Evolutionary conservation across 805 yeast species (phyloP).

Genomic region (Candida qinlingensis): DNA sequence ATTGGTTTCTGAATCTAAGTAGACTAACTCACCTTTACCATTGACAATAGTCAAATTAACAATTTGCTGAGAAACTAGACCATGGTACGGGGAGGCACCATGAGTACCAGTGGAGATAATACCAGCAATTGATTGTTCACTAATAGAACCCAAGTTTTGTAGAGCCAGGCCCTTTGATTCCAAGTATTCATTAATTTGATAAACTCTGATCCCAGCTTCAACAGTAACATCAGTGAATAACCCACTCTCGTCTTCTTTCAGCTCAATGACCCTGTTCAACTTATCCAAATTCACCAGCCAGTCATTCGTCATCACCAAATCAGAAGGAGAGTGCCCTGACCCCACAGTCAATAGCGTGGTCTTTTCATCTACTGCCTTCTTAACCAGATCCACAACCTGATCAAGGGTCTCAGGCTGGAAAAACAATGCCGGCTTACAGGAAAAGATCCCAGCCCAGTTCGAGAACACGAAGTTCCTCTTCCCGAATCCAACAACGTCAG

Average conservation of each 20-base stretch:
- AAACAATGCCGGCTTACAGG: constrained; percentile 67
- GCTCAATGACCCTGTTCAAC: constrained; percentile 48
- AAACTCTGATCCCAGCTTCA: constrained; percentile 87
- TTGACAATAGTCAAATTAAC: constrained; percentile 73
- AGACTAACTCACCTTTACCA: constrained; percentile 66
- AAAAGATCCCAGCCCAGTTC: constrained; percentile 87
- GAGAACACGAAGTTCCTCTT: constrained; percentile 32
- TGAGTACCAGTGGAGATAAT: constrained; percentile 95
- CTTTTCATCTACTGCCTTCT: constrained; percentile 50
- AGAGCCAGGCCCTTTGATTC: constrained; percentile 65
- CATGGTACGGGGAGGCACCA: constrained; percentile 92
- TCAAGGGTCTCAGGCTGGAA: constrained; percentile 71
- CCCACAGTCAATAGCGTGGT: constrained; percentile 83
- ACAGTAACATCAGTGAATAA: constrained; percentile 84
- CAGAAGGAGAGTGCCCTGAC: constrained; percentile 93
- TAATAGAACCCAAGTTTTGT: constrained; percentile 89
- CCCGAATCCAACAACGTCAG: constrained; percentile 22
- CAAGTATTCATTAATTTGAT: constrained; percentile 64
- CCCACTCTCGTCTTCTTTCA: constrained; percentile 47
- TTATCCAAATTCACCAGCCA: constrained; percentile 88
- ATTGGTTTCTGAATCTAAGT: constrained; percentile 47
- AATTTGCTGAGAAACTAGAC: constrained; percentile 81
- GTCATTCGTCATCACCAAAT: constrained; percentile 77
- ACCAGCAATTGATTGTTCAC: constrained; percentile 94
- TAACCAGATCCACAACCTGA: constrained; percentile 64